Base-by-base conservation (phyloP, 2,329 filamentous ascomycete species). In the Didymella arachidicola region DNA sequence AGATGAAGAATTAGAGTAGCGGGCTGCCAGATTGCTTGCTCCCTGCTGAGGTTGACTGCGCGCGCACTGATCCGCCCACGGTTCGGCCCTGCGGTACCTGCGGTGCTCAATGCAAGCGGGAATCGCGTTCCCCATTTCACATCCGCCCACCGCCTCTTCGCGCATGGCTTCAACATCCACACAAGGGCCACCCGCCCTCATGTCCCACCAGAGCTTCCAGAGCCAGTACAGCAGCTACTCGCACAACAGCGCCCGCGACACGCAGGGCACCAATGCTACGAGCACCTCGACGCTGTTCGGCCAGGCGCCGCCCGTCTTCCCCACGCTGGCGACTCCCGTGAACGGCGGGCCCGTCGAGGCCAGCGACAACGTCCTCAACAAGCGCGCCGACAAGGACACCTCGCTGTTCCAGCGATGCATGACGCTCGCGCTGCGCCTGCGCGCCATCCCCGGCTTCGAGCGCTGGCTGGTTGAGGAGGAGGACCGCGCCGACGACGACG, bases 391-490 rank as follows among this genome's bases (percentile, higher is more conserved):
- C 76, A 93, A 95, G 65, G 92, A 91, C 55, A 86, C 89, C 59
- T 97, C 93, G 11, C 86, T 99, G 25, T 99, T 97, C 78, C 94
- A 98, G 78, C 97, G 96, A 77, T 98, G 95, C 77, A 85, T 96
- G 66, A 88, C 89, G 53, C 83, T 98, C 61, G 92, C 91, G 75
- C 88, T 89, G 79, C 88, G 95, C 63, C 82, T 99, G 61, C 84
- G 88, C 55, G 89, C 90, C 65, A 93, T 98, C 8, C 93, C 93
- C 4, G 90, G 87, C 58, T 97, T 98, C 74, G 88, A 92, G 62
- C 82, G 83, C 18, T 89, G 90, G 74, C 80, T 97, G 69, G 82
- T 86, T 51, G 85, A 93, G 69, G 88, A 95, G 69, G 85, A 89
- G 64, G 86, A 89, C 60, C 84, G 89, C 61, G 83, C 86, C 53